Percentiles rank a stretch among this genome's conserved stretches.
These are phyloP conservation scores for Guillardia theta DNA, from an alignment of 78 protist species.

Conservation along the genomic window DNA sequence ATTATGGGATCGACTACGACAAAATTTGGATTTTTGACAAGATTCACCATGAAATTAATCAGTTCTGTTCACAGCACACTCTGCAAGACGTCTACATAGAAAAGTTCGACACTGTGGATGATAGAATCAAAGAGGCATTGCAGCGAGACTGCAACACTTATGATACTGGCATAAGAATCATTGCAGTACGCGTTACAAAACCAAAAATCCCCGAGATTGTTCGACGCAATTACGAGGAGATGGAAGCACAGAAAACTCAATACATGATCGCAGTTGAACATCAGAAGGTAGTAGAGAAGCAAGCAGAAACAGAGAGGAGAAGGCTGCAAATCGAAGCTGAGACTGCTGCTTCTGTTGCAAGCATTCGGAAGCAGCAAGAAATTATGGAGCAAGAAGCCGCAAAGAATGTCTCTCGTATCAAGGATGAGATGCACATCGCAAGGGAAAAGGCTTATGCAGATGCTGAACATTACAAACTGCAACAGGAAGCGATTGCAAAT, in stretches of 20 bases:
- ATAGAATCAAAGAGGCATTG: background rate
- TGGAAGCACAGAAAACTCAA: slow-evolving; percentile 64
- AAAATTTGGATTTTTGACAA: slow-evolving; percentile 63
- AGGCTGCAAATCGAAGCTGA: slow-evolving; percentile 48
- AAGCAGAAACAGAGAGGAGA: slow-evolving; percentile 60
- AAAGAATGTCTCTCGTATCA: background rate
- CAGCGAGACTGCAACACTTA: background rate
- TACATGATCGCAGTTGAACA: slow-evolving; percentile 49
- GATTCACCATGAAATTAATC: slow-evolving; percentile 68
- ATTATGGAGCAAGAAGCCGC: slow-evolving; percentile 29
- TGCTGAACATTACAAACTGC: too few relatives aligned
- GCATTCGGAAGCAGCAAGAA: background rate
- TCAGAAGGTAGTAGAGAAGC: slow-evolving; percentile 47
- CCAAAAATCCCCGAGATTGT: background rate
- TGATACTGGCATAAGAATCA: slow-evolving; percentile 35
- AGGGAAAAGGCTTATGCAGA: too few relatives aligned
- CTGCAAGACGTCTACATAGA: slow-evolving; percentile 68
- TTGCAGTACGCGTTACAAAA: slow-evolving; percentile 24
- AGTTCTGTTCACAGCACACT: slow-evolving; percentile 72
- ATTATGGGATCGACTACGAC: slow-evolving; percentile 30
- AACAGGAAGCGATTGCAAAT: too few relatives aligned
- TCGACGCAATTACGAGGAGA: slow-evolving; percentile 30
- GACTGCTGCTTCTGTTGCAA: slow-evolving; percentile 36
- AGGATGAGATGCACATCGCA: slow-evolving; percentile 16
- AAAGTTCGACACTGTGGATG: slow-evolving; percentile 63